These are phyloP conservation scores for Caryopteris hybrid DNA, from an alignment of 305 asterid species.

Conservation along the genomic window DNA sequence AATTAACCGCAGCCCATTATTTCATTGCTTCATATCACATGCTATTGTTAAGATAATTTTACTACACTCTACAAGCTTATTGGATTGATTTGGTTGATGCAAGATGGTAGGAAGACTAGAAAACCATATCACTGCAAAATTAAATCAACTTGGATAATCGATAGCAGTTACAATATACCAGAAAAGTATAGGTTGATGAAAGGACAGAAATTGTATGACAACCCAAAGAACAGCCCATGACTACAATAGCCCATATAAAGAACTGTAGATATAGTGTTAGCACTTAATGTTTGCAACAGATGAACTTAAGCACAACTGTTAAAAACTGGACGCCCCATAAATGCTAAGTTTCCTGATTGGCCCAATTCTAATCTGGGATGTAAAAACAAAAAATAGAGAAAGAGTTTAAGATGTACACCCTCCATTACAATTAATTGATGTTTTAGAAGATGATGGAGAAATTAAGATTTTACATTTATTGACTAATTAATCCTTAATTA, in stretches of 20 bases:
- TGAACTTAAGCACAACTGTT: not conserved
- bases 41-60: no score
- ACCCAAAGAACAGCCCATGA: conserved; percentile 9
- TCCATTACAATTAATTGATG: no score
- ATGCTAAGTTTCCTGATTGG: conserved; percentile 6
- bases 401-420: no score
- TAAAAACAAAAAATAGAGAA: no score
- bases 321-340: not conserved
- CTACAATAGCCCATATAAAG: conserved; percentile 7
- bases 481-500: no score
- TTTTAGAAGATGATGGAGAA: no score
- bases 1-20: no score
- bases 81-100: no score
- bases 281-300: not conserved
- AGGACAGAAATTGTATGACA: not conserved
- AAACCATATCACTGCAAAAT: not conserved
- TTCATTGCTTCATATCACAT: no score
- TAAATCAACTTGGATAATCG: not conserved
- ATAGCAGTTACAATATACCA: not conserved
- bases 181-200: not conserved
- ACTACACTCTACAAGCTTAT: no score
- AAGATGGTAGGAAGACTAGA: not conserved
- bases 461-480: no score
- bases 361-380: not conserved
- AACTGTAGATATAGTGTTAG: not conserved